A percentile compares a stretch with the other conserved stretches of the same genome.
Evolutionary conservation across 345 rosid species (phyloP).

Genomic region (Eucalyptus regnans): DNA sequence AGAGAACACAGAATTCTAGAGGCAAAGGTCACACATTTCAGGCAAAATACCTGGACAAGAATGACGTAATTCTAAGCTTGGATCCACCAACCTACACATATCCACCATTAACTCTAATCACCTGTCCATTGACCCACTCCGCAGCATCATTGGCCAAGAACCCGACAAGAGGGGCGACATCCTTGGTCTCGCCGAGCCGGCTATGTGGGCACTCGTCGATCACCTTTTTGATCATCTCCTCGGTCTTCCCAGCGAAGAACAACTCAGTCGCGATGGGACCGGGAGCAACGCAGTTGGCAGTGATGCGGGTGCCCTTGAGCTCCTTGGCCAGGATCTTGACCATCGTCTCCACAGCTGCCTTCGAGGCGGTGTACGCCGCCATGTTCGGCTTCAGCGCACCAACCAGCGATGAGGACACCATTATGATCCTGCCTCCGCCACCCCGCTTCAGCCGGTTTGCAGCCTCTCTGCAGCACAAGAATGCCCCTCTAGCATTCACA

Average conservation of each 20-base stretch:
- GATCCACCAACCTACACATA: neutral
- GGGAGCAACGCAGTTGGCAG: neutral
- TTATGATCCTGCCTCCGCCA: constrained; percentile 5
- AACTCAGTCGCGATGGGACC: neutral
- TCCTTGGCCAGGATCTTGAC: constrained; percentile 7
- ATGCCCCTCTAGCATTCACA: constrained; percentile 5
- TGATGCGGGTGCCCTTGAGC: constrained; percentile 7
- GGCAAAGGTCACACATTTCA: neutral
- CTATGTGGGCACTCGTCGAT: neutral
- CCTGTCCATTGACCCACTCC: constrained; percentile 8
- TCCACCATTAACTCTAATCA: neutral
- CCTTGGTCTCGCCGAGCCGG: constrained; percentile 2
- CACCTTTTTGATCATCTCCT: neutral
- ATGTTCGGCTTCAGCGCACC: neutral
- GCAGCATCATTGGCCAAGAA: neutral
- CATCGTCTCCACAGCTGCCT: constrained; percentile 3
- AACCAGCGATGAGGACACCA: neutral
- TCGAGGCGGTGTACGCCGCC: constrained; percentile 1
- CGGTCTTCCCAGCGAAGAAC: neutral
- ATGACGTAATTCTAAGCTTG: neutral
- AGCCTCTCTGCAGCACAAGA: constrained; percentile 7
- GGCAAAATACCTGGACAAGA: neutral
- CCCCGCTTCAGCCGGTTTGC: neutral
- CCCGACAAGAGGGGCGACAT: neutral
- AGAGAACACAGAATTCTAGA: neutral